These are phyloP conservation scores for Scheffersomyces amazonensis DNA, from an alignment of 805 yeast genomes.

Conservation along the genomic window DNA sequence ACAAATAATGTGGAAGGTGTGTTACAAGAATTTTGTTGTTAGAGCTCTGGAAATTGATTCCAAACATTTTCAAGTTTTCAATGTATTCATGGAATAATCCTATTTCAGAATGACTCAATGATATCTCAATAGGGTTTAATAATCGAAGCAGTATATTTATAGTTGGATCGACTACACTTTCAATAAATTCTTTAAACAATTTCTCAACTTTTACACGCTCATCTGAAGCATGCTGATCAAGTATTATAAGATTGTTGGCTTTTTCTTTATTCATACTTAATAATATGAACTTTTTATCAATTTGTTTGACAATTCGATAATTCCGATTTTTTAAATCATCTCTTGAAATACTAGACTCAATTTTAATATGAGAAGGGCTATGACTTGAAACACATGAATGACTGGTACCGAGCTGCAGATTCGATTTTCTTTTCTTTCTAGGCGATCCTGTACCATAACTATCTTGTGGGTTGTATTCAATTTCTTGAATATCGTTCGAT, in stretches of 20 bases:
- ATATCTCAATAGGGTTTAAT: constrained; percentile 1
- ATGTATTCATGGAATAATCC: constrained; percentile 9
- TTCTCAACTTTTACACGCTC: constrained; percentile 67
- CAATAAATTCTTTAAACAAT: constrained; percentile 36
- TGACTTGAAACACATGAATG: no score
- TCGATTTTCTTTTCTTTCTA: no score
- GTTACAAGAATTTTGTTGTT: constrained; percentile 23
- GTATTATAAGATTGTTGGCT: constrained; percentile 28
- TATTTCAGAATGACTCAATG: constrained; percentile 5
- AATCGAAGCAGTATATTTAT: constrained; percentile 12
- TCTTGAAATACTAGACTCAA: no score
- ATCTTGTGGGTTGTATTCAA: no score
- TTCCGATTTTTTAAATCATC: constrained; percentile 12
- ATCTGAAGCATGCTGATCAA: constrained; percentile 87
- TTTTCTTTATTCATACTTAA: constrained; percentile 18
- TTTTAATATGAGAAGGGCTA: no score
- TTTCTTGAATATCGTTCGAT: no score
- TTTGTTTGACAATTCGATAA: constrained; percentile 48
- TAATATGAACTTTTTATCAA: constrained; percentile 64
- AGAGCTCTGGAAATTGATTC: constrained; percentile 11
- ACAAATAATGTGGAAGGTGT: constrained; percentile 44
- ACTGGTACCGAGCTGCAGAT: no score
- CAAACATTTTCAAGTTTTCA: constrained; percentile 14
- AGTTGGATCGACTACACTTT: constrained; percentile 17
- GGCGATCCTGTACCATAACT: no score